phyloP scores from a whole-genome alignment of 495 filamentous ascomycete species.

The Aspergillus sclerotiicarbonarius region DNA sequence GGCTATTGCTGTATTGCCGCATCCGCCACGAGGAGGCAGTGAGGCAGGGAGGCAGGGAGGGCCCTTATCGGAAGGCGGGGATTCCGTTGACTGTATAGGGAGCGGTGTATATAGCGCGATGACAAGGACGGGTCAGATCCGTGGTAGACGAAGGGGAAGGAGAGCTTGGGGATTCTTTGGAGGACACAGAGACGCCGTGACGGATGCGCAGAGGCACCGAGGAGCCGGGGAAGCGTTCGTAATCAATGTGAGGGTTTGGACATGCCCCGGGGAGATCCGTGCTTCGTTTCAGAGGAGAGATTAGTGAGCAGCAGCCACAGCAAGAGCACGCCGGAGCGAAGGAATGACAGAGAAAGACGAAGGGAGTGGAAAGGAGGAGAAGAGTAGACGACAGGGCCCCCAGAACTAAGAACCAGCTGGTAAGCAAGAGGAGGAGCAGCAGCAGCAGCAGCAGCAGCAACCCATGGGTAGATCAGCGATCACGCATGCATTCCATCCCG shows the following conservation, averaged over 20 bases:
- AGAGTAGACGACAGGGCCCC: background rate
- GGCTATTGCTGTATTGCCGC: background rate
- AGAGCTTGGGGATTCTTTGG: background rate
- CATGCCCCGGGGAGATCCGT: conserved; percentile 36
- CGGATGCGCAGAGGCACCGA: background rate
- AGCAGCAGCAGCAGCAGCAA: background rate
- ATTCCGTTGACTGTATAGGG: background rate
- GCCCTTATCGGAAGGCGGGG: background rate
- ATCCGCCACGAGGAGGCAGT: background rate
- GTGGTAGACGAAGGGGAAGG: background rate
- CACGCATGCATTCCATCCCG: conserved; percentile 3
- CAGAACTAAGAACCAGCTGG: background rate
- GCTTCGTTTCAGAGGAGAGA: conserved; percentile 37
- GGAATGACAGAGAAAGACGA: conserved; percentile 10
- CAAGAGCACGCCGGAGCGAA: conserved; percentile 13
- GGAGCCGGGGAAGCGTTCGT: background rate
- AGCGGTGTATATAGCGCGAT: conserved; percentile 1
- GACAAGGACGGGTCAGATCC: background rate
- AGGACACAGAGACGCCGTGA: background rate
- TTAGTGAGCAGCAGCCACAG: background rate
- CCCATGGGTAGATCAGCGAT: background rate
- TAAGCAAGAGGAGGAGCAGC: background rate
- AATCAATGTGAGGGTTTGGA: conserved; percentile 6
- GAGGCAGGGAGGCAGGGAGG: background rate
- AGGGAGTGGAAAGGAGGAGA: conserved; percentile 7